Percentiles rank a stretch among this genome's conserved stretches.
Conservation (phyloP, 2,329 filamentous ascomycete genomes). For the Trichophyton equinum region DNA sequence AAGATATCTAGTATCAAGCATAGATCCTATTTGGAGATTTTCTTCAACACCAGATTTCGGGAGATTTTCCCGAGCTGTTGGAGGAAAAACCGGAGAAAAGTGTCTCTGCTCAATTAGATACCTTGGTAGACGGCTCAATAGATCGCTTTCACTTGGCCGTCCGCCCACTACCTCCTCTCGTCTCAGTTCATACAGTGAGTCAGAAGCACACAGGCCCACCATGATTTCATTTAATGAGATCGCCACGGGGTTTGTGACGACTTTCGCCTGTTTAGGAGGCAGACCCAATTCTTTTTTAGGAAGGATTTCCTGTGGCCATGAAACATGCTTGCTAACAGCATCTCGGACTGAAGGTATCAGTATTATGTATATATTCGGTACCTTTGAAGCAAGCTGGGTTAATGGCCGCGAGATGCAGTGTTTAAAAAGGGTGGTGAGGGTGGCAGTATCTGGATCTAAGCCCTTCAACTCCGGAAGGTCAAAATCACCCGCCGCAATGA, state of each 20-base stretch:
- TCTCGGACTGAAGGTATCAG: constrained; percentile 75
- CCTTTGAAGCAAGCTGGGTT: constrained; percentile 53
- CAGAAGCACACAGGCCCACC: constrained; percentile 69
- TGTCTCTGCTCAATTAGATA: constrained; percentile 82
- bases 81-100: constrained; percentile 81
- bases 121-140: constrained; percentile 58
- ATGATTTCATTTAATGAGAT: constrained; percentile 78
- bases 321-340: constrained; percentile 66
- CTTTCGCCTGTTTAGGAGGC: constrained; percentile 54
- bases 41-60: constrained; percentile 51
- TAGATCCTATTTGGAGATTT: constrained; percentile 56
- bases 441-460: constrained; percentile 64
- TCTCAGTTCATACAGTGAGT: constrained; percentile 71
- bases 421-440: constrained; percentile 71
- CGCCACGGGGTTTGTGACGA: constrained; percentile 84
- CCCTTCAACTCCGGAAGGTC: constrained; percentile 56
- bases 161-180: constrained; percentile 55
- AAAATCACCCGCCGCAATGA: constrained; percentile 69
- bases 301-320: constrained; percentile 71
- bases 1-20: constrained; percentile 70
- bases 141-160: constrained; percentile 43
- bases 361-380: constrained; percentile 70
- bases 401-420: constrained; percentile 64
- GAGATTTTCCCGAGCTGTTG: constrained; percentile 54
- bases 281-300: constrained; percentile 60